Conservation (phyloP, 768 basidiomycete genomes). For the Mycena belliarum region DNA sequence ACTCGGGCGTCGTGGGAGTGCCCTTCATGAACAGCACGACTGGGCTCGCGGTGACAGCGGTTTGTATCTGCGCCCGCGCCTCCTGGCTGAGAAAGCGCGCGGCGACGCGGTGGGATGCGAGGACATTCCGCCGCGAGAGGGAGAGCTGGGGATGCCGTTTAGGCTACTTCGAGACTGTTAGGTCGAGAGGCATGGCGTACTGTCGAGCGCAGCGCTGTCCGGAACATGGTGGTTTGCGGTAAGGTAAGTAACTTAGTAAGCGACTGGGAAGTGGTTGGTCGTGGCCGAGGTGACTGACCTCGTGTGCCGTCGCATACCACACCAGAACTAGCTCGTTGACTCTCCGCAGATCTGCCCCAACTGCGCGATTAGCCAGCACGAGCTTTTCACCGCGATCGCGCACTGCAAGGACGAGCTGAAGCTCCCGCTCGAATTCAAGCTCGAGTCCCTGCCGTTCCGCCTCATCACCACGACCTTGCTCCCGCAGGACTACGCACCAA, state of each 20-base stretch:
- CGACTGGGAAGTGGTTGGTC: too few relatives aligned
- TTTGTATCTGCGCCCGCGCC: slow-evolving; percentile 61
- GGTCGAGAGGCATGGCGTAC: slow-evolving; percentile 3
- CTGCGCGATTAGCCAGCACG: slow-evolving; percentile 55
- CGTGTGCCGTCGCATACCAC: too few relatives aligned
- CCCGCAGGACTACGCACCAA: slow-evolving; percentile 35
- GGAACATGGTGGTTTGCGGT: slow-evolving; percentile 3
- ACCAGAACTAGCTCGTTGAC: too few relatives aligned
- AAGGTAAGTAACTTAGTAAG: background rate
- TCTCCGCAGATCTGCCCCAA: slow-evolving; percentile 55
- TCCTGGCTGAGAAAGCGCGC: slow-evolving; percentile 63
- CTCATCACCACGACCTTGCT: slow-evolving; percentile 43
- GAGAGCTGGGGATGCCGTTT: background rate
- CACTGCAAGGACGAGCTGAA: slow-evolving; percentile 48
- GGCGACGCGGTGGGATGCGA: slow-evolving; percentile 1
- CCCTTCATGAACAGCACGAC: slow-evolving; percentile 99
- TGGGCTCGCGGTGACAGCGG: slow-evolving; percentile 73
- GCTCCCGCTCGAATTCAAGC: slow-evolving; percentile 50
- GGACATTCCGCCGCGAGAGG: background rate
- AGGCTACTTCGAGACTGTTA: background rate
- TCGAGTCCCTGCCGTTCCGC: slow-evolving; percentile 55
- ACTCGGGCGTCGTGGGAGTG: slow-evolving; percentile 80
- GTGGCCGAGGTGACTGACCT: background rate
- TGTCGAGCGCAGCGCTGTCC: slow-evolving; percentile 12
- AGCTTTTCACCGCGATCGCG: slow-evolving; percentile 50